These are phyloP conservation scores for Gossypium arboreum DNA, from an alignment of 345 rosid genomes.

Conservation along the genomic window DNA sequence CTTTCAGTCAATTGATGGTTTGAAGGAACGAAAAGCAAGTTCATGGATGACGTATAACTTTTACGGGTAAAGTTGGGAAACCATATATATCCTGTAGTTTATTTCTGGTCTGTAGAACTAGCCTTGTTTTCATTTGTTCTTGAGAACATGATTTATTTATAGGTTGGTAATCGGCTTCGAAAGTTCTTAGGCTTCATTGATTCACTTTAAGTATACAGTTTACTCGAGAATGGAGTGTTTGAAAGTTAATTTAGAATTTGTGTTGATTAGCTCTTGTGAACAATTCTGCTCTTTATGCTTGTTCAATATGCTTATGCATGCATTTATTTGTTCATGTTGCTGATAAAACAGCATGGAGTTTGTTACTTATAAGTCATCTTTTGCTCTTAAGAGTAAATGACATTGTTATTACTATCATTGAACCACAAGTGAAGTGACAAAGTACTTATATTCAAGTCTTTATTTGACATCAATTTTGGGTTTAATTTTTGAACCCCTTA, in stretches of 20 bases:
- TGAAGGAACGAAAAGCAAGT: neutral
- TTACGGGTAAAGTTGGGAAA: neutral
- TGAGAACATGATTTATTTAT: neutral
- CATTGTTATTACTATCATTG: too few species aligned
- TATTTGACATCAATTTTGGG: too few species aligned
- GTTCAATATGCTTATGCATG: neutral
- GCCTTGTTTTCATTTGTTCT: neutral
- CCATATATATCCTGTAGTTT: neutral
- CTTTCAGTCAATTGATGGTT: neutral
- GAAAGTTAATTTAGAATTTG: neutral
- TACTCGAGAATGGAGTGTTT: neutral
- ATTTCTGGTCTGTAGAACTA: neutral
- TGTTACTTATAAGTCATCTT: too few species aligned
- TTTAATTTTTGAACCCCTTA: too few species aligned
- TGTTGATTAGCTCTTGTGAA: neutral
- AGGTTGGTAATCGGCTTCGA: neutral
- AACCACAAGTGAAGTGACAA: too few species aligned
- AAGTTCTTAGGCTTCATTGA: neutral
- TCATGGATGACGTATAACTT: neutral
- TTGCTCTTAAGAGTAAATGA: too few species aligned
- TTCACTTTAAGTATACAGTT: neutral
- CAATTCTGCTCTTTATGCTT: neutral
- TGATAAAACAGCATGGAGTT: too few species aligned
- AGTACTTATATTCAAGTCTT: too few species aligned
- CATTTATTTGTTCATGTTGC: too few species aligned